Evolutionary conservation across 768 basidiomycete species (phyloP).

Genomic region (Suillus tomentosus): DNA sequence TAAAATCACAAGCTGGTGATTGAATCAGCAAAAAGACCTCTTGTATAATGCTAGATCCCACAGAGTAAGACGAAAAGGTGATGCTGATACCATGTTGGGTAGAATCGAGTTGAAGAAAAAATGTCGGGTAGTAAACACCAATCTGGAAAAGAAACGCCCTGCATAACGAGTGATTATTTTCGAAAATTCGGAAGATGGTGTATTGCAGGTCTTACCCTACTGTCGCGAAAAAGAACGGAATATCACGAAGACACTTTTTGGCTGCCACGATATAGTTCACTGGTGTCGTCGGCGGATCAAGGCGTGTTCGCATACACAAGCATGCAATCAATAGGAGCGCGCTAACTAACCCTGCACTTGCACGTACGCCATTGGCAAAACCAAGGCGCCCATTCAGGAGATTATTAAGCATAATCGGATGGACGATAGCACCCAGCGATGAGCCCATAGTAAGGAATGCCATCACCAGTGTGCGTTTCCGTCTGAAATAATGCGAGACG

Average conservation of each 20-base stretch:
- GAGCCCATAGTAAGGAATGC: neutral
- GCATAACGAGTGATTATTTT: neutral
- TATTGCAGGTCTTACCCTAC: neutral
- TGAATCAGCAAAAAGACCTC: neutral
- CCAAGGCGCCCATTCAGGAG: neutral
- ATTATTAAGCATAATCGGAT: neutral
- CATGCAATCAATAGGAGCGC: neutral
- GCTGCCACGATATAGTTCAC: neutral
- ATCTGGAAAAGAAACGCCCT: neutral
- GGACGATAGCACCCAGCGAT: neutral
- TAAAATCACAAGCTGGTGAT: neutral
- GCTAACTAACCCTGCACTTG: neutral
- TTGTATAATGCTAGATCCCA: neutral
- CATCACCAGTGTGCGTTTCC: neutral
- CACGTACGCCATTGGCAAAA: neutral
- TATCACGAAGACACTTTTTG: neutral
- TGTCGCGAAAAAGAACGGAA: neutral
- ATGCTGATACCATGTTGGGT: neutral
- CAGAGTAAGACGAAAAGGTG: neutral
- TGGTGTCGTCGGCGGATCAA: neutral
- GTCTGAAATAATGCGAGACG: neutral
- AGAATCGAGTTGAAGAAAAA: neutral
- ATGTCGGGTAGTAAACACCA: neutral
- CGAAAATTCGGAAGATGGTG: neutral
- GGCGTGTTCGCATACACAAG: neutral